These are phyloP conservation scores for Ramaria sp. DNA, from an alignment of 768 basidiomycete species.

Conservation along the genomic window DNA sequence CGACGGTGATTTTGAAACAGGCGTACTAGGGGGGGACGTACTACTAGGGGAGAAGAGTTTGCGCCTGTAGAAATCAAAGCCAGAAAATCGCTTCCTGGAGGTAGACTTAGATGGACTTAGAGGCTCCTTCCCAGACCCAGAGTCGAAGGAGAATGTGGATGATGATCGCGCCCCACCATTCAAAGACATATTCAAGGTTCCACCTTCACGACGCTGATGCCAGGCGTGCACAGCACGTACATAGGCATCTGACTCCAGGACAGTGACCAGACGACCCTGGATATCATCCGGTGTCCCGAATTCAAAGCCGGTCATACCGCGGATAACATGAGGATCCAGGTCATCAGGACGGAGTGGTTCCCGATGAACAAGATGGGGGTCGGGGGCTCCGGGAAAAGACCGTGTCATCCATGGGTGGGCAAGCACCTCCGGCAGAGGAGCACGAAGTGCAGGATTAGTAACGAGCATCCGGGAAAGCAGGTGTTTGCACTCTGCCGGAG, in stretches of 20 bases:
- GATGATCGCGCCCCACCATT: constrained; percentile 8
- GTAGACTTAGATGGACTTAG: constrained; percentile 46
- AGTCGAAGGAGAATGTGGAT: constrained; percentile 56
- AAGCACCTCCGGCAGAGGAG: constrained; percentile 76
- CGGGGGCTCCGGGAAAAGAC: constrained; percentile 70
- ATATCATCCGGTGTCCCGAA: constrained; percentile 88
- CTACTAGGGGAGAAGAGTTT: constrained; percentile 59
- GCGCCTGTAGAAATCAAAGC: constrained; percentile 87
- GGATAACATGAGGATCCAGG: constrained; percentile 76
- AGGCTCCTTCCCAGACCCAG: constrained; percentile 4
- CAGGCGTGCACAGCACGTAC: constrained; percentile 60
- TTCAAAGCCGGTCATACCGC: constrained; percentile 92
- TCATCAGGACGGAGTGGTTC: constrained; percentile 86
- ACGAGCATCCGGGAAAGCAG: constrained; percentile 92
- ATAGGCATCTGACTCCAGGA: constrained; percentile 76
- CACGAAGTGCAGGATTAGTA: constrained; percentile 79
- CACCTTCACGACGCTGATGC: constrained; percentile 38
- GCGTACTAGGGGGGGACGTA: constrained; percentile 34
- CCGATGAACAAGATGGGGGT: constrained; percentile 77
- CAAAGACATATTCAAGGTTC: background rate
- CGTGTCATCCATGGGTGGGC: constrained; percentile 90
- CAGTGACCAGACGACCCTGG: constrained; percentile 53
- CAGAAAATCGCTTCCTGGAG: constrained; percentile 74
- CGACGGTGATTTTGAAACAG: constrained; percentile 35
- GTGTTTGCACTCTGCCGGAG: constrained; percentile 70